These are phyloP conservation scores for Talaromyces albobiverticillius DNA, from an alignment of 2,329 filamentous ascomycete genomes.

Conservation along the genomic window DNA sequence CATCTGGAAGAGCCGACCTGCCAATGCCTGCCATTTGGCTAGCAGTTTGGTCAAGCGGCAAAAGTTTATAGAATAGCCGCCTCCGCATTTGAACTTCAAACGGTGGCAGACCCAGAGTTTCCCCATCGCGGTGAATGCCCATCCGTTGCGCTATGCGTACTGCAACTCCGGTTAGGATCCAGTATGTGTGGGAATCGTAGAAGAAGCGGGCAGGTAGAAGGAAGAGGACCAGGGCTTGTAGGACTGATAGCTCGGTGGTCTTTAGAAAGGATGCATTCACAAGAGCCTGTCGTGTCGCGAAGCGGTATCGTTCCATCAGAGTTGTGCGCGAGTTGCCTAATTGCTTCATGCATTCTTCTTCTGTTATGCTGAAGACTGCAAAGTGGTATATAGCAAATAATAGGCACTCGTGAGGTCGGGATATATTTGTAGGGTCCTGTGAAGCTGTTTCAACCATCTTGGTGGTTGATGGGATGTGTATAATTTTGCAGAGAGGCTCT, in stretches of 20 bases:
- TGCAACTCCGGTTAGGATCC: constrained; percentile 53
- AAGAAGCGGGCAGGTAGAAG: not conserved
- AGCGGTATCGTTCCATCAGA: not conserved
- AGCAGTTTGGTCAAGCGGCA: constrained; percentile 7
- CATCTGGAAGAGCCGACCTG: not conserved
- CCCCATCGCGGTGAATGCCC: constrained; percentile 63
- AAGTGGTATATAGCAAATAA: constrained; percentile 27
- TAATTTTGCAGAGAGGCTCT: constrained; percentile 69
- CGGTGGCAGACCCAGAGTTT: constrained; percentile 53
- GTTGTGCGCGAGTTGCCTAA: not conserved
- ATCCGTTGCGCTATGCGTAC: constrained; percentile 67
- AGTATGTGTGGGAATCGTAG: not conserved
- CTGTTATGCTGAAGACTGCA: constrained; percentile 26
- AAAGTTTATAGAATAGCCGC: constrained; percentile 46
- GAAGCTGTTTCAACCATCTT: constrained; percentile 63
- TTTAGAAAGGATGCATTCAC: not conserved
- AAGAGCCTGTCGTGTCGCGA: not conserved
- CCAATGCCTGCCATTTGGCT: constrained; percentile 11
- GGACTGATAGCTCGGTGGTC: not conserved
- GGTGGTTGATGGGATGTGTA: constrained; percentile 70
- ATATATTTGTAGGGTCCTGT: constrained; percentile 24
- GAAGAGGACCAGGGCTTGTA: not conserved
- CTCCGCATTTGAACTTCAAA: constrained; percentile 66
- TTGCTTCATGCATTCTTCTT: not conserved
- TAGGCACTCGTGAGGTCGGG: constrained; percentile 34